A percentile compares a stretch with the other conserved stretches of the same genome.
phyloP scores from a whole-genome alignment of 106 monocot species.

The Allium cepa region DNA sequence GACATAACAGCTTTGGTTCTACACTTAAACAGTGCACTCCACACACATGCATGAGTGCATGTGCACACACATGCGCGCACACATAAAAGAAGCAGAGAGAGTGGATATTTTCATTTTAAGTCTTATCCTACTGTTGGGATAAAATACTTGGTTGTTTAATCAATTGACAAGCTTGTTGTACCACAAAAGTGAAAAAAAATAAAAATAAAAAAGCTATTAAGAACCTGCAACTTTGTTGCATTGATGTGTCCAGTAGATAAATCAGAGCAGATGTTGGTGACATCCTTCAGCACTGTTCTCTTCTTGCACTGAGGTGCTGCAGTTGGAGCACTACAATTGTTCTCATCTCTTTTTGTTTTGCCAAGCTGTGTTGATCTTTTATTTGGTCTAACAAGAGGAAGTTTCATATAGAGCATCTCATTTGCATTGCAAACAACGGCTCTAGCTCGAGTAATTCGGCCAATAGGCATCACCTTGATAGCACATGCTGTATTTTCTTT shows the following conservation, averaged over 20 bases:
- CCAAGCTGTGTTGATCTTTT: conserved; percentile 14
- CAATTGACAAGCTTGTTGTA: no score
- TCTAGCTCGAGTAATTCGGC: conserved; percentile 51
- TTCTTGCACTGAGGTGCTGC: conserved; percentile 31
- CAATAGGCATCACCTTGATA: conserved; percentile 15
- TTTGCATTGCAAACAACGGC: conserved; percentile 36
- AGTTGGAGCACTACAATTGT: conserved; percentile 15
- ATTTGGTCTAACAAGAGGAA: conserved; percentile 1
- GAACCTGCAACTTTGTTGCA: conserved; percentile 41
- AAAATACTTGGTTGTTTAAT: no score
- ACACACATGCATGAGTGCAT: no score
- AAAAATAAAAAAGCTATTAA: background rate
- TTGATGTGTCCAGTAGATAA: conserved; percentile 10
- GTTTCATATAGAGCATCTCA: conserved; percentile 10
- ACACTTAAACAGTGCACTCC: no score
- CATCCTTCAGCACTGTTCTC: conserved; percentile 39
- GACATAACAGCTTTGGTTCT: no score
- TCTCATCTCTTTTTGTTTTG: conserved; percentile 54
- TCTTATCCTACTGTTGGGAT: no score
- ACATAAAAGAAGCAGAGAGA: no score
- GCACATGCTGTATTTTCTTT: conserved; percentile 24
- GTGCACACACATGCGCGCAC: no score
- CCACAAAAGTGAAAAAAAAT: background rate
- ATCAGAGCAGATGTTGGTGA: conserved; percentile 30
- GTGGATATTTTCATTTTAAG: no score